Conservation (phyloP, 225 moss, liverwort and hornwort species). For the Marchantia paleacea region DNA sequence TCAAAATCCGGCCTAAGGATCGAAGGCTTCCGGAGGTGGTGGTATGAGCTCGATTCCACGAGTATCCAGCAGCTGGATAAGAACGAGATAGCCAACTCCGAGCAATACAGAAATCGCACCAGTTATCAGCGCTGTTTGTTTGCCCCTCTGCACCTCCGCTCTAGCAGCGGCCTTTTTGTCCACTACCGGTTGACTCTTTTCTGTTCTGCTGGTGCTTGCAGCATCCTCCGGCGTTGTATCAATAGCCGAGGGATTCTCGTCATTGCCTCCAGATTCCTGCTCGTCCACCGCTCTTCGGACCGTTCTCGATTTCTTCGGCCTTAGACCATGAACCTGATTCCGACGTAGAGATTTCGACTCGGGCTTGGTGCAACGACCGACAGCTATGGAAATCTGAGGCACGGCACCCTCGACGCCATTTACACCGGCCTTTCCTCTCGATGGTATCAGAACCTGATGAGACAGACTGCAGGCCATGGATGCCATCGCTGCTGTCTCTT, state of each 20-base stretch:
- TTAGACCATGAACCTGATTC: not conserved
- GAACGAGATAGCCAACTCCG: constrained; percentile 72
- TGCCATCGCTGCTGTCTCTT: not conserved
- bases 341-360: not conserved
- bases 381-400: not conserved
- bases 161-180: constrained; percentile 41
- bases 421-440: too few species aligned
- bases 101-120: constrained; percentile 71
- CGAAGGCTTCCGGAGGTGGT: constrained; percentile 79
- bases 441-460: not conserved
- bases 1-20: constrained; percentile 34
- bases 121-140: constrained; percentile 60
- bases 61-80: constrained; percentile 74
- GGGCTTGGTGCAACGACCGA: not conserved
- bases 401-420: not conserved
- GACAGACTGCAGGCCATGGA: constrained; percentile 5
- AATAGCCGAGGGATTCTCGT: not conserved
- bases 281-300: constrained; percentile 1
- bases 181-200: not conserved
- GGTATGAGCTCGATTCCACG: constrained; percentile 70
- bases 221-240: not conserved
- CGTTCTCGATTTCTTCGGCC: not conserved
- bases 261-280: not conserved
- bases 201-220: not conserved
- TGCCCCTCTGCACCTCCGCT: constrained; percentile 53